Conservation (phyloP, 768 basidiomycete species). For the Suillus brevipes region DNA sequence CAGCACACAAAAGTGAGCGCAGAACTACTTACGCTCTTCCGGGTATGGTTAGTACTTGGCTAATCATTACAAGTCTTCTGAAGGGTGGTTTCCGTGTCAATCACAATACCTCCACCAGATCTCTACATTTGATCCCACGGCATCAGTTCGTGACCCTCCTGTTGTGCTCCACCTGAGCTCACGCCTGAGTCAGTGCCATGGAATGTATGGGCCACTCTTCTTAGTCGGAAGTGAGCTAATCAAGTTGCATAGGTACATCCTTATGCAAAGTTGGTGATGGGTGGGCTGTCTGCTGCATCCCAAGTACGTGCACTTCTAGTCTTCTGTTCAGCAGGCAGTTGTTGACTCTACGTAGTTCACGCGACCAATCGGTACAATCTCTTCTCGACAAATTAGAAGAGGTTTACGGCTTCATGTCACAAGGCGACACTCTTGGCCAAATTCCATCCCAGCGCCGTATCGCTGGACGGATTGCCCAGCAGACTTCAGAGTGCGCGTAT, state of each 20-base stretch:
- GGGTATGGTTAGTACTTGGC: too few species aligned
- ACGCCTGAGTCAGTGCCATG: too few species aligned
- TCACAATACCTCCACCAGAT: too few species aligned
- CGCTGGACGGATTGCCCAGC: conserved; percentile 13
- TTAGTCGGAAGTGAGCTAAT: not conserved
- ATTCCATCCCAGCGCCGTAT: not conserved
- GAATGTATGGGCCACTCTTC: not conserved
- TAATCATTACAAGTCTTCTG: too few species aligned
- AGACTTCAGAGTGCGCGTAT: conserved; percentile 28
- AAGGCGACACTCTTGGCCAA: not conserved
- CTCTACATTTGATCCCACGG: too few species aligned
- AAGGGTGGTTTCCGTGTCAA: too few species aligned
- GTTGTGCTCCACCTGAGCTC: too few species aligned
- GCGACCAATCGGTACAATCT: not conserved
- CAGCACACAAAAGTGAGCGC: too few species aligned
- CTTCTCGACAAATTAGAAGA: conserved; percentile 5
- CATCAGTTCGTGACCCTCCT: too few species aligned
- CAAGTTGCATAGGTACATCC: conserved; percentile 6
- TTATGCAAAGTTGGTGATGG: conserved; percentile 9
- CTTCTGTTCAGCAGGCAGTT: not conserved
- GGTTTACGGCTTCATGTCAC: conserved; percentile 4
- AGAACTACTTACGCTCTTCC: too few species aligned
- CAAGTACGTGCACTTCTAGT: not conserved
- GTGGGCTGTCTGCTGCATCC: not conserved
- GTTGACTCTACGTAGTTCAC: not conserved